Conservation (phyloP, 2,329 filamentous ascomycete genomes). For the Chaetomiaceae sp. region DNA sequence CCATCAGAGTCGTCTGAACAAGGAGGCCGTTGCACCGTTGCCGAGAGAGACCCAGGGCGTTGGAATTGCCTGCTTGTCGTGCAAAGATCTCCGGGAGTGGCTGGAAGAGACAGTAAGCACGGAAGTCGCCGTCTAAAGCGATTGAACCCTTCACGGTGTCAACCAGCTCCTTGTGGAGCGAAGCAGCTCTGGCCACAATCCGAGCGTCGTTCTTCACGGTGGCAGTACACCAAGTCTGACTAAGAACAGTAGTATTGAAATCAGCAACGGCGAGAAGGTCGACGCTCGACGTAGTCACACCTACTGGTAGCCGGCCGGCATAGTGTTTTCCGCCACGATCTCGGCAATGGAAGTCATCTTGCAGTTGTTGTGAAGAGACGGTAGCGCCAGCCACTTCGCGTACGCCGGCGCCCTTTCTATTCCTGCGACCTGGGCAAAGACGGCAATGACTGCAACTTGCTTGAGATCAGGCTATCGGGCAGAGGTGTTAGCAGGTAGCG, state of each 20-base stretch:
- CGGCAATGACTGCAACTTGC: constrained; percentile 15
- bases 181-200: constrained; percentile 30
- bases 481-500: too few relatives aligned
- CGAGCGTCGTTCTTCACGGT: constrained; percentile 33
- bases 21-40: constrained; percentile 18
- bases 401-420: constrained; percentile 17
- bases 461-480: constrained; percentile 15
- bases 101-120: constrained; percentile 25
- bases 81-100: constrained; percentile 17
- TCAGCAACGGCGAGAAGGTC: background rate
- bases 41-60: constrained; percentile 18
- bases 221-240: constrained; percentile 33
- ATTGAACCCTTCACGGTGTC: constrained; percentile 12
- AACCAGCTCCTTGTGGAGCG: constrained; percentile 28
- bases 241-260: background rate
- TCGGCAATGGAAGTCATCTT: constrained; percentile 20
- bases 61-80: constrained; percentile 20
- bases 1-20: constrained; percentile 16
- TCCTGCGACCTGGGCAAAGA: constrained; percentile 17
- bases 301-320: constrained; percentile 13
- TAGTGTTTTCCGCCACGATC: constrained; percentile 20
- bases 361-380: constrained; percentile 15
- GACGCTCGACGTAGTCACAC: background rate
- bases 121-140: constrained; percentile 20
- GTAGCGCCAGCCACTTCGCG: constrained; percentile 16